Percentiles rank a stretch among this genome's conserved stretches.
Evolutionary conservation across 257 asterid genomes (phyloP).

Genomic region (Parsonsia alboflavescens): DNA sequence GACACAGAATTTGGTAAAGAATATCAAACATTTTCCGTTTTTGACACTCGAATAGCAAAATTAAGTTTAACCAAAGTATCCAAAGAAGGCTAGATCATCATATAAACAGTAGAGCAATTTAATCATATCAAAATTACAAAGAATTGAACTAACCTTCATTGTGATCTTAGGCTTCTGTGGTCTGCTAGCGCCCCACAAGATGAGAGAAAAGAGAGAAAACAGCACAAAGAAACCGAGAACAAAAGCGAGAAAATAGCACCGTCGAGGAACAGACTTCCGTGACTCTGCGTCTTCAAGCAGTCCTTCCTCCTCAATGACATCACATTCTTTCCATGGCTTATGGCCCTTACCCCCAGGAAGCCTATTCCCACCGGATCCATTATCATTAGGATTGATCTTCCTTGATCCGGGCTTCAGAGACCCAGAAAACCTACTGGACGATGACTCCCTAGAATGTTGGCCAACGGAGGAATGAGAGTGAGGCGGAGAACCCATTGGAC

Average conservation of each 20-base stretch:
- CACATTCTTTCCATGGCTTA: conserved; percentile 52
- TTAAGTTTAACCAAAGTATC: neutral
- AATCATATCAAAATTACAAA: neutral
- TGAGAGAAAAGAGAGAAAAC: conserved; percentile 58
- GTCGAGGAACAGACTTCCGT: conserved; percentile 41
- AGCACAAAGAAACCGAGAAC: conserved; percentile 54
- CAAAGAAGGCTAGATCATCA: neutral
- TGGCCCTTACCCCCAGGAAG: conserved; percentile 30
- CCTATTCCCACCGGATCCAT: conserved; percentile 47
- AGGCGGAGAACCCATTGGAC: conserved; percentile 78
- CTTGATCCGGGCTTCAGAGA: conserved; percentile 75
- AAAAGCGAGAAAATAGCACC: conserved; percentile 60
- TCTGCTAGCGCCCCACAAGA: conserved; percentile 60
- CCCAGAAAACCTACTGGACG: conserved; percentile 81
- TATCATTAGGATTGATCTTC: conserved; percentile 61
- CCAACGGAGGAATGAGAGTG: conserved; percentile 80
- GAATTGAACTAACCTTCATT: conserved; percentile 48
- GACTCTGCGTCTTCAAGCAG: conserved; percentile 47
- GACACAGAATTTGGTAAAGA: neutral
- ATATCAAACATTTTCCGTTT: neutral
- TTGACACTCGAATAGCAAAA: neutral
- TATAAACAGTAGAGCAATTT: neutral
- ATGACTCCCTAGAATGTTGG: conserved; percentile 82
- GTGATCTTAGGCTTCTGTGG: conserved; percentile 63
- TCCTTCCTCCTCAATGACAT: conserved; percentile 79